Conservation (phyloP, 1,284 basidiomycete species). For the Trichosporon inkin region DNA sequence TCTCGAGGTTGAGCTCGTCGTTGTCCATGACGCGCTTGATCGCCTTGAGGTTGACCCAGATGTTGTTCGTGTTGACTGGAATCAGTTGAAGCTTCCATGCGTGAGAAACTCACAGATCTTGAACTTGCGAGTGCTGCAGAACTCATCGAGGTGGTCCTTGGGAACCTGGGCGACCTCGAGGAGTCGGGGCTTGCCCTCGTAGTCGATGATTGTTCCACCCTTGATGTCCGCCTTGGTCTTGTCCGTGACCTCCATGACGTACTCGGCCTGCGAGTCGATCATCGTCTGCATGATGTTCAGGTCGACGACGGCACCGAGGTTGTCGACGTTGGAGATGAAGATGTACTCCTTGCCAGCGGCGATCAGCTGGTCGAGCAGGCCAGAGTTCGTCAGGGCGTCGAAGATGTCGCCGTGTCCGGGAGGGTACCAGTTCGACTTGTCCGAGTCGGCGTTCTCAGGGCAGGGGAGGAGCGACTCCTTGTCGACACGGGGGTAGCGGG, state of each 20-base stretch:
- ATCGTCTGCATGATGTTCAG: conserved; percentile 66
- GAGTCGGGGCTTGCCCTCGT: conserved; percentile 83
- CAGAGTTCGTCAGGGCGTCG: conserved; percentile 69
- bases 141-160: conserved; percentile 95
- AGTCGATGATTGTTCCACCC: conserved; percentile 97
- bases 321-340: conserved; percentile 99
- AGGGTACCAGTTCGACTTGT: conserved; percentile 98
- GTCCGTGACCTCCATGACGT: conserved; percentile 99
- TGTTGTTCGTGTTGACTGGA: conserved; percentile 72
- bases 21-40: conserved; percentile 92
- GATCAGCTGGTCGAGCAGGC: conserved; percentile 90
- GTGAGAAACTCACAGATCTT: conserved; percentile 53
- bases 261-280: conserved; percentile 81
- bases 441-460: conserved; percentile 77
- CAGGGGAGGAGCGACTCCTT: conserved; percentile 90
- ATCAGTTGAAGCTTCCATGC: conserved; percentile 12
- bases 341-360: conserved; percentile 97
- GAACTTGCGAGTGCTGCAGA: conserved; percentile 82
- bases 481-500: conserved; percentile 93
- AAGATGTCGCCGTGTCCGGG: conserved; percentile 90
- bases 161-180: conserved; percentile 99
- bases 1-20: conserved; percentile 77
- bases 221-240: conserved; percentile 99
- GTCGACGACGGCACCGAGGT: conserved; percentile 92
- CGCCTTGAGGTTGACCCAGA: conserved; percentile 78